Base-by-base conservation (phyloP, 805 yeast genomes). In the Pichia scutulata region DNA sequence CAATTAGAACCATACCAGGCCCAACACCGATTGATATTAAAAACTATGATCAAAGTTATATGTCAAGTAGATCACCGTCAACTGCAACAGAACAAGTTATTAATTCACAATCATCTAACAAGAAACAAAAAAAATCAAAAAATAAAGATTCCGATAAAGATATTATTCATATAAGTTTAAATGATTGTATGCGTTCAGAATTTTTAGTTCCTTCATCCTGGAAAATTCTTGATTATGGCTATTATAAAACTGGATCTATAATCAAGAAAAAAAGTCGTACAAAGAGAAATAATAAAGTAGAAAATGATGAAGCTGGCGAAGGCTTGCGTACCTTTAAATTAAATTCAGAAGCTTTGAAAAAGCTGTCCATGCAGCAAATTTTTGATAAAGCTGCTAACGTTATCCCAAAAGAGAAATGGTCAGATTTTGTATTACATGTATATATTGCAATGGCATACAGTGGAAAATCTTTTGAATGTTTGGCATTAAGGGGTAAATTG, bases 401-500 rank as follows among this genome's bases (percentile, higher is more conserved):
- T 12, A 64, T 85, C 19, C 95, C 96, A 3, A 61, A 73, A 33
- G 81, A 81, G n/a, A 71, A 68, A 37, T 80, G 86, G 81, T 73
- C 74, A 51, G 81, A 78, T 36, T 87, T 83, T 57, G 76, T 82
- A 1, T 64, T 83, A 39, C 76, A 75, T 42, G 83, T 84, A 0
- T 68, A 81, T 7, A 71, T 78, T 28, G 87, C 89, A 1, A 89
- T 88, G 64, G 80, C 95, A 0, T 89, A 86, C 70, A 78, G 77
- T 59, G 60, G 56, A 41, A 74, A 72, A 42, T 69, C 84, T 2
- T 69, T 67, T 44, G 84, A 80, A 39, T 72, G 81, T 45, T 65
- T 81, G 42, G 66, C 70, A 39, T 60, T 82, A 50, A 75, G 96
- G 54, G 74, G 75, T 39, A 72, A 78, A 50, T 70, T 89, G 18